These are phyloP conservation scores for Barbarea vulgaris DNA, from an alignment of 345 rosid genomes.

Conservation along the genomic window DNA sequence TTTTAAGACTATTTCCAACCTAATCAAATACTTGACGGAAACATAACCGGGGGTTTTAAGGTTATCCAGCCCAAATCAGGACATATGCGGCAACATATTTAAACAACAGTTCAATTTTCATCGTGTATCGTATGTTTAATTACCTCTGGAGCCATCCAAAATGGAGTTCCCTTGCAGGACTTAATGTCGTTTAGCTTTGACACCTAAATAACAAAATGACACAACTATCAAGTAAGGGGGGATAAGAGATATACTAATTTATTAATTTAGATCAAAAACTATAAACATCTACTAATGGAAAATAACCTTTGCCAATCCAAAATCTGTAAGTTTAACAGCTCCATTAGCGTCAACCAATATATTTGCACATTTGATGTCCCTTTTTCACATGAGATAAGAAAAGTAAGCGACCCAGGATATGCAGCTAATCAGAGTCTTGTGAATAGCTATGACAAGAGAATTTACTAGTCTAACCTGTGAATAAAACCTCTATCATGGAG, in stretches of 20 bases:
- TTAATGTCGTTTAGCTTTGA: slow-evolving; percentile 75
- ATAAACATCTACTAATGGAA: slow-evolving; percentile 7
- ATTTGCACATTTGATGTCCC: slow-evolving; percentile 96
- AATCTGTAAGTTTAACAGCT: slow-evolving; percentile 89
- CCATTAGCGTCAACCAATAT: slow-evolving; percentile 81
- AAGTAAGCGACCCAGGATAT: slow-evolving; percentile 9
- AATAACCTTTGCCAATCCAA: slow-evolving; percentile 92
- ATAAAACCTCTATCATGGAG: slow-evolving; percentile 76
- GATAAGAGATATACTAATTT: neutral
- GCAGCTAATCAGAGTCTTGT: neutral
- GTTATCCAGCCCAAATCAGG: neutral
- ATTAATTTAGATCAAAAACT: neutral
- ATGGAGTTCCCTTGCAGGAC: slow-evolving; percentile 84
- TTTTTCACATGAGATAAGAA: slow-evolving; percentile 34
- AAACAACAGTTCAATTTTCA: neutral
- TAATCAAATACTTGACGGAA: neutral
- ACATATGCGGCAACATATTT: neutral
- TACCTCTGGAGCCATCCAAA: slow-evolving; percentile 99
- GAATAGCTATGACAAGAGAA: neutral
- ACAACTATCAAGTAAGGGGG: neutral
- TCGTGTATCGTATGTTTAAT: neutral
- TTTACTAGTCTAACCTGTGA: slow-evolving; percentile 61
- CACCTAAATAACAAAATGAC: slow-evolving; percentile 54
- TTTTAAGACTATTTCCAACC: neutral
- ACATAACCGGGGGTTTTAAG: neutral